A percentile compares a stretch with the other conserved stretches of the same genome.
Conservation (phyloP, 495 filamentous ascomycete genomes). For the Trypethelium eluteriae region DNA sequence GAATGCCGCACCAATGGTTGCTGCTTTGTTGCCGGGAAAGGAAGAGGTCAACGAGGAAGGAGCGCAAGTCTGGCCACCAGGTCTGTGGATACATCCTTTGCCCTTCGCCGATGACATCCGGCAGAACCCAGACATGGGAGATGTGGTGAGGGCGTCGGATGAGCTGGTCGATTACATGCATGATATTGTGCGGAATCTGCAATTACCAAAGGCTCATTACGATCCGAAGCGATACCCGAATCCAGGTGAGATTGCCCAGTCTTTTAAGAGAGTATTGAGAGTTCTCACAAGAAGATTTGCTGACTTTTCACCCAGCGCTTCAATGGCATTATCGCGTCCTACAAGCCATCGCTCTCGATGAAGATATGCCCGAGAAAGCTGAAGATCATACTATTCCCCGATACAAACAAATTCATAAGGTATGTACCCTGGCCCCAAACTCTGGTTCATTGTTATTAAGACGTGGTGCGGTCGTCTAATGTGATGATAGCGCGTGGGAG, state of each 20-base stretch:
- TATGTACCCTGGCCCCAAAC: conserved; percentile 20
- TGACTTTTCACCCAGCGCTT: conserved; percentile 50
- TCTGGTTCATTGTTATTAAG: too few species aligned
- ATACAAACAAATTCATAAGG: conserved; percentile 76
- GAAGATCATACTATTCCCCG: conserved; percentile 83
- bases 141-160: conserved; percentile 54
- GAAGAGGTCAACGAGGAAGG: conserved; percentile 59
- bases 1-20: conserved; percentile 69
- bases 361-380: conserved; percentile 72
- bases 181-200: conserved; percentile 70
- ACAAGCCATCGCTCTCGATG: conserved; percentile 84
- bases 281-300: too few species aligned
- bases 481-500: conserved; percentile 53
- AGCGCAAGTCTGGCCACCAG: conserved; percentile 65
- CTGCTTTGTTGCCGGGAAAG: conserved; percentile 69
- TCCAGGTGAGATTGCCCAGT: background rate
- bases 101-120: conserved; percentile 91
- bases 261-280: background rate
- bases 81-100: conserved; percentile 81
- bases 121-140: conserved; percentile 53
- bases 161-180: conserved; percentile 73
- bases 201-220: conserved; percentile 79
- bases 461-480: background rate
- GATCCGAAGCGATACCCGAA: conserved; percentile 86
- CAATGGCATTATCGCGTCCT: conserved; percentile 98